Conservation (phyloP, 306 rosid genomes). For the Fragaria vesca region DNA sequence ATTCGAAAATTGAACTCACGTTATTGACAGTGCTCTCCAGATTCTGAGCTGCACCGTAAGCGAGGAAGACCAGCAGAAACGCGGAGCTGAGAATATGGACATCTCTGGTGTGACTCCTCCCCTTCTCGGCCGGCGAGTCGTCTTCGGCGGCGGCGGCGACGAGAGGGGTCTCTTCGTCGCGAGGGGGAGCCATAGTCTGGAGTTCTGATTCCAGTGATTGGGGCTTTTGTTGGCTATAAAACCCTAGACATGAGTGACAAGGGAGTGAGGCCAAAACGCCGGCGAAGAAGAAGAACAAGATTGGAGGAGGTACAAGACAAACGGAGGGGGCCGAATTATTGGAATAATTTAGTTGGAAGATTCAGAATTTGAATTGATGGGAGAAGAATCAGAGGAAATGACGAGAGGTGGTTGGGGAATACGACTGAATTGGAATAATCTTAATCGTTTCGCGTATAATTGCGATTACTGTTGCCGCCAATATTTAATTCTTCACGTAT, state of each 20-base stretch:
- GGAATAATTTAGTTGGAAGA: neutral
- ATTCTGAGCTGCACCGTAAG: slow-evolving; percentile 94
- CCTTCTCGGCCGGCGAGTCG: slow-evolving; percentile 18
- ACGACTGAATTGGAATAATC: neutral
- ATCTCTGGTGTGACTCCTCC: slow-evolving; percentile 46
- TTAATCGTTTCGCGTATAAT: neutral
- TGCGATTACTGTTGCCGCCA: neutral
- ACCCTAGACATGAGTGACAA: slow-evolving; percentile 11
- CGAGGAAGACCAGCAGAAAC: slow-evolving; percentile 70
- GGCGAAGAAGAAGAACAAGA: slow-evolving; percentile 30
- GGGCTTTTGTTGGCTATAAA: neutral
- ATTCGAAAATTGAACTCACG: slow-evolving; percentile 35
- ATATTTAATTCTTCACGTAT: neutral
- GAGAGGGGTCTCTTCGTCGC: slow-evolving; percentile 63
- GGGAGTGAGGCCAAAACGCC: slow-evolving; percentile 35
- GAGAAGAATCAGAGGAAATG: neutral
- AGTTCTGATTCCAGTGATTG: slow-evolving; percentile 9
- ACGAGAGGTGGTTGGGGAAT: neutral
- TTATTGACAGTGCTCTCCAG: slow-evolving; percentile 81
- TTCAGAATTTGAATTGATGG: neutral
- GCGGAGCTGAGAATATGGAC: slow-evolving; percentile 67
- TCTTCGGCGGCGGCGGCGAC: slow-evolving; percentile 24
- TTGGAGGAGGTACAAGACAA: slow-evolving; percentile 32
- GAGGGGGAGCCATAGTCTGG: slow-evolving; percentile 41
- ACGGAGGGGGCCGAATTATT: slow-evolving; percentile 6